phyloP scores from a whole-genome alignment of 805 yeast species.

The Soucietia sequanensis region DNA sequence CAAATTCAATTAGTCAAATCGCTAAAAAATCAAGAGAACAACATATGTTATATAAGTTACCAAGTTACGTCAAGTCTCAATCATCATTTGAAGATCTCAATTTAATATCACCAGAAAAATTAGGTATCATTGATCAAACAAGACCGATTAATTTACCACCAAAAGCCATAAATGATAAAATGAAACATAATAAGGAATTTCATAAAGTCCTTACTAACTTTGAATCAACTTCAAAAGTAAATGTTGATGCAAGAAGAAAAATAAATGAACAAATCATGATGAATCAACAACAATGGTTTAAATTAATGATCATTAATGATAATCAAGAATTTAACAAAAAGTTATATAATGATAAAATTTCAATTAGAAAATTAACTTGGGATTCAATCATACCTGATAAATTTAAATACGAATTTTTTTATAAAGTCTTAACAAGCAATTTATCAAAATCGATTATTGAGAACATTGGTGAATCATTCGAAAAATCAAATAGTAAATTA shows the following conservation, averaged over 20 bases:
- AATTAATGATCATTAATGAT: conserved; percentile 14
- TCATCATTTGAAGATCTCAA: conserved; percentile 55
- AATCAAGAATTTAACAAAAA: conserved; percentile 21
- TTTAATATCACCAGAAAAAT: conserved; percentile 60
- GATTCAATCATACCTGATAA: conserved; percentile 29
- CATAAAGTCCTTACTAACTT: conserved; percentile 42
- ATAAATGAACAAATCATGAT: conserved; percentile 11
- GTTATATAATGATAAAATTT: conserved; percentile 25
- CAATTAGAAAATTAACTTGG: conserved; percentile 36
- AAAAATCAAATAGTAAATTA: conserved; percentile 19
- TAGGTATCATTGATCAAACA: conserved; percentile 53
- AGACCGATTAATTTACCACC: conserved; percentile 77
- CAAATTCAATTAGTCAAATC: conserved; percentile 31
- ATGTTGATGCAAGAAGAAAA: conserved; percentile 18
- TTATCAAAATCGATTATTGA: conserved; percentile 14
- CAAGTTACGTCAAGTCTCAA: conserved; percentile 38
- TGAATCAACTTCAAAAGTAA: conserved; percentile 28
- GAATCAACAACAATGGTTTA: conserved; percentile 29
- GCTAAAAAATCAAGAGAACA: conserved; percentile 32
- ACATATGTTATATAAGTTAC: conserved; percentile 33
- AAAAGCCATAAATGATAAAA: conserved; percentile 50
- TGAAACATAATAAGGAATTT: conserved; percentile 57
- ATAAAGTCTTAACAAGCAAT: conserved; percentile 18
- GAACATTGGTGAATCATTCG: conserved; percentile 17
- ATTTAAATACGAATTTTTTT: conserved; percentile 26